Conservation (phyloP, 192 early-diverging fungal genomes). For the Geranomyces michiganensis region DNA sequence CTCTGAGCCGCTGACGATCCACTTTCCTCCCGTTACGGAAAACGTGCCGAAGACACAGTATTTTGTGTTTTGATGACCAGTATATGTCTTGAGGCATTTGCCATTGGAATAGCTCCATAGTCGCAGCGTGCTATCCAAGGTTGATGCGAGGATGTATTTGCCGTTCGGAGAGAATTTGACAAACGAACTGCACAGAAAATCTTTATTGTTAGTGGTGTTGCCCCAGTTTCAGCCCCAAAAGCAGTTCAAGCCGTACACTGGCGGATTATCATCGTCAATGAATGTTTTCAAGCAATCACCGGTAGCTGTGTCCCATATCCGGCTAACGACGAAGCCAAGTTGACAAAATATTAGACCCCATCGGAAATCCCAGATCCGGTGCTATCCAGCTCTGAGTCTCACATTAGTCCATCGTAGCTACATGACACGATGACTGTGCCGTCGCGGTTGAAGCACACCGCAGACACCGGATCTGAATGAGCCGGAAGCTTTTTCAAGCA, state of each 20-base stretch:
- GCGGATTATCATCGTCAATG: conserved; percentile 93
- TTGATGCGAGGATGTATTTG: conserved; percentile 95
- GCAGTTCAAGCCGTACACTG: conserved; percentile 71
- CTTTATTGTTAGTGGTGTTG: not conserved
- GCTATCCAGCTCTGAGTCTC: conserved; percentile 29
- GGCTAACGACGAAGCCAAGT: conserved; percentile 49
- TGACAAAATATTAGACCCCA: too few relatives aligned
- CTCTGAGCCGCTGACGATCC: conserved; percentile 96
- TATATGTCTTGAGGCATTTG: conserved; percentile 95
- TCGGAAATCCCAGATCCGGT: too few relatives aligned
- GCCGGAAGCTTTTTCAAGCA: conserved; percentile 90
- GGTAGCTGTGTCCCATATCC: conserved; percentile 98
- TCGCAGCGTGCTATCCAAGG: conserved; percentile 89
- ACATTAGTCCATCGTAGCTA: conserved; percentile 95
- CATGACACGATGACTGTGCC: conserved; percentile 95
- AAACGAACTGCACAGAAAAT: conserved; percentile 65
- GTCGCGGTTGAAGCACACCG: conserved; percentile 96
- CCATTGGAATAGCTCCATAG: conserved; percentile 94
- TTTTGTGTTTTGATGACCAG: conserved; percentile 86
- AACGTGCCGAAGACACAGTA: conserved; percentile 96
- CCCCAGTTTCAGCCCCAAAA: not conserved
- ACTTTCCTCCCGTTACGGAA: conserved; percentile 88
- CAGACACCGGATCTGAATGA: conserved; percentile 94
- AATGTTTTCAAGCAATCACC: conserved; percentile 97
- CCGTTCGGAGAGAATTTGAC: conserved; percentile 99